Conservation (phyloP, 768 basidiomycete genomes). For the Boletus huronensis region DNA sequence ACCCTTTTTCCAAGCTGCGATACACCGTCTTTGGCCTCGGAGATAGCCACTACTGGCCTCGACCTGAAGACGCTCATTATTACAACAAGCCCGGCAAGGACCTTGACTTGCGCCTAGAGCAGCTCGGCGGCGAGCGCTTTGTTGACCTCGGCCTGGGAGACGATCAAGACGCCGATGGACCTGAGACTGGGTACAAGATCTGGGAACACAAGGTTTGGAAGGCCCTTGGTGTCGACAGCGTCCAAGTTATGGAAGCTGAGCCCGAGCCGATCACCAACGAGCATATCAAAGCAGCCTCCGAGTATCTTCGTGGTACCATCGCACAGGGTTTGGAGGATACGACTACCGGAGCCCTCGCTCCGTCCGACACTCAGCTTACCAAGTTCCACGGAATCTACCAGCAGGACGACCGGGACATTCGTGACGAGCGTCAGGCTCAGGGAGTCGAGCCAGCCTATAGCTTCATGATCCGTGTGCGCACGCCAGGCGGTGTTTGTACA, state of each 20-base stretch:
- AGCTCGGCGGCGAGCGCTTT: constrained; percentile 76
- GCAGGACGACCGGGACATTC: constrained; percentile 97
- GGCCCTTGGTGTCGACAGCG: constrained; percentile 82
- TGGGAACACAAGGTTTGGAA: constrained; percentile 97
- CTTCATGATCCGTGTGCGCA: constrained; percentile 98
- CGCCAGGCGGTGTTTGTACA: constrained; percentile 93
- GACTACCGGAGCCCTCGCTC: constrained; percentile 85
- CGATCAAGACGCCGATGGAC: constrained; percentile 96
- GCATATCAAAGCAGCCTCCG: constrained; percentile 96
- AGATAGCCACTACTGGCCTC: constrained; percentile 99
- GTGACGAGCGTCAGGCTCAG: constrained; percentile 89
- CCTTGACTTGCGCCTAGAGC: constrained; percentile 73
- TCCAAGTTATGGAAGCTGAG: constrained; percentile 89
- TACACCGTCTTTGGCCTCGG: constrained; percentile 93
- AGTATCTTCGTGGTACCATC: constrained; percentile 94
- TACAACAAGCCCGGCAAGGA: constrained; percentile 98
- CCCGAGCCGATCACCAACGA: constrained; percentile 98
- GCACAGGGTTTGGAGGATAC: constrained; percentile 83
- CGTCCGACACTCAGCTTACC: constrained; percentile 90
- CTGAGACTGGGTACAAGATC: constrained; percentile 92
- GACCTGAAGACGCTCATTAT: constrained; percentile 94
- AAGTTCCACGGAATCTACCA: constrained; percentile 98
- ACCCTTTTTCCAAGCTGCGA: constrained; percentile 59
- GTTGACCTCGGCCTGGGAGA: constrained; percentile 82
- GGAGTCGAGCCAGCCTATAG: constrained; percentile 93